Base-by-base conservation (phyloP, 495 filamentous ascomycete species). In the Diplogelasinospora grovesii region DNA sequence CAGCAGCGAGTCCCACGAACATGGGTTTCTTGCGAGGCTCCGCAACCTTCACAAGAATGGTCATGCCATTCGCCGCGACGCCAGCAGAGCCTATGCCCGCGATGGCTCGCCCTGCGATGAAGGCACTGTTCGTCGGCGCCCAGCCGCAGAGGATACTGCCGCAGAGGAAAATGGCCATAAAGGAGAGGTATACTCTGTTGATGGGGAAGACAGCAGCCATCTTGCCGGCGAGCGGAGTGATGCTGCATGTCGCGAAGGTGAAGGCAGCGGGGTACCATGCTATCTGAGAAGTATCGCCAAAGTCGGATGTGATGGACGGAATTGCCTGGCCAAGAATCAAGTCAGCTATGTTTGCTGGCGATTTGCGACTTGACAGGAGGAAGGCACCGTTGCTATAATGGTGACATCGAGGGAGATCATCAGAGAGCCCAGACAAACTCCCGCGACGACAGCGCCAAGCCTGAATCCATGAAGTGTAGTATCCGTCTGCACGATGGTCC, bases 181-280 rank as follows among this genome's bases (percentile, higher is more conserved):
- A 56, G 27, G 28, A 11, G 19, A 41, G 20, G 36, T 53, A 53
- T 18, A 53, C 46, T 27, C 20, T 24, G 22, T 41, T 22, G 14
- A 53, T 24, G 7, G 41, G 30, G 25, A 53, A 48, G 5, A 45
- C 37, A 28, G 50, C 25, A 13, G 41, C 15, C 13, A 49, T 15
- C 22, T 45, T 53, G 8, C 50, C 45, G 13, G 46, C 42, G 3
- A 49, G 24, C 1, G 50, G 50, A 1, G 34, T 46, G 7, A 53
- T 8, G n/a, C 35, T 39, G 28, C 46, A 53, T 1, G 41, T 41
- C 3, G 50, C 34, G 8, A 53, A 39, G 1, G 40, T 32, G 41
- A 36, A 53, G n/a, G 50, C 41, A 1, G 50, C 45, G 4, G 50
- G 50, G 20, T 45, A 53, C 50, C 50, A 49, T 14, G 36, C 41